Percentiles rank a stretch among this genome's conserved stretches.
Conservation (phyloP, 768 basidiomycete genomes). For the Lactifluus pinguis region DNA sequence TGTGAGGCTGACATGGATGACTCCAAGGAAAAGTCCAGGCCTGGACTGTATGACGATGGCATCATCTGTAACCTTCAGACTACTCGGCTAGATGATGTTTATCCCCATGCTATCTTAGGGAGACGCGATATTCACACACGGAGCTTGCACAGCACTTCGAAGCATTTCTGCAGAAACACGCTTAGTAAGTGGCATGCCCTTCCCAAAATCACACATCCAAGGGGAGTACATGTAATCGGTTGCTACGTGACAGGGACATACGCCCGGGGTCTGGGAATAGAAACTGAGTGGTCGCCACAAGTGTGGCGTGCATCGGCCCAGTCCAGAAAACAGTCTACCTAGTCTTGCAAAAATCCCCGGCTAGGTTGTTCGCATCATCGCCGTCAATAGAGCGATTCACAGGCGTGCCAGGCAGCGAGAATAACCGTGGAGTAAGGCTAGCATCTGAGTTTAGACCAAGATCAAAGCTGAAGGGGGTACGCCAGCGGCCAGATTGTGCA, state of each 20-base stretch:
- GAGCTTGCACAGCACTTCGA: background rate
- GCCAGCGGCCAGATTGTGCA: constrained; percentile 25
- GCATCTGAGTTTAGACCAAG: constrained; percentile 4
- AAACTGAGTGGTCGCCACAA: background rate
- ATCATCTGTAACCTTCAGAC: background rate
- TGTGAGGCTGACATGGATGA: constrained; percentile 13
- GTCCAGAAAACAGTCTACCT: background rate
- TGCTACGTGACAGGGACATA: background rate
- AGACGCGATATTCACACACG: background rate
- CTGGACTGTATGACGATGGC: background rate
- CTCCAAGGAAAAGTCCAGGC: background rate
- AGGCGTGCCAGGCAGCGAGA: constrained; percentile 12
- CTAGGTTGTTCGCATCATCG: background rate
- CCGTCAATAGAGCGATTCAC: background rate
- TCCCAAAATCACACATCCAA: background rate
- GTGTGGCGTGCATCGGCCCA: background rate
- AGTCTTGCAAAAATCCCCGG: constrained; percentile 4
- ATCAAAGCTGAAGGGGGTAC: constrained; percentile 19
- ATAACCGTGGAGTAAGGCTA: constrained; percentile 12
- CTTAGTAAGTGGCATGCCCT: background rate
- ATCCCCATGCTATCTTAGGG: background rate
- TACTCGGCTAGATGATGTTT: background rate
- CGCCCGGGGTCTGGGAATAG: background rate
- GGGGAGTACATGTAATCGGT: background rate
- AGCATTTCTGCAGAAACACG: background rate